Evolutionary conservation across 768 basidiomycete species (phyloP).

Genomic region (Collybiopsis luxurians): DNA sequence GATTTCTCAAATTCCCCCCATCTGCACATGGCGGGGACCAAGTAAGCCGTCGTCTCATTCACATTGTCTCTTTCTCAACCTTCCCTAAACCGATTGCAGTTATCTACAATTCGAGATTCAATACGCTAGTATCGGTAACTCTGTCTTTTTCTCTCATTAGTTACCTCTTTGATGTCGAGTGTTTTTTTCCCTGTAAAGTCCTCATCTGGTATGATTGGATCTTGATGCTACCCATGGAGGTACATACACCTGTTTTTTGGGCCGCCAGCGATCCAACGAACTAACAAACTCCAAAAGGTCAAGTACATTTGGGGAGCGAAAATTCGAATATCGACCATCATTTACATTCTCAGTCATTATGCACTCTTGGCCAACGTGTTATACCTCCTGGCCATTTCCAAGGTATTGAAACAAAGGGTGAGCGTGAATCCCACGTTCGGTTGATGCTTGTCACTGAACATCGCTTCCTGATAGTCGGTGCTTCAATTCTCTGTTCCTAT

Average conservation of each 20-base stretch:
- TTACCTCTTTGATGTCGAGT: not conserved
- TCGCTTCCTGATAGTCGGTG: not conserved
- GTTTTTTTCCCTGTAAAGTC: not conserved
- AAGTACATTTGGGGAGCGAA: slow-evolving; percentile 21
- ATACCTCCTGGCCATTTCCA: slow-evolving; percentile 20
- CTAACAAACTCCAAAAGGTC: not conserved
- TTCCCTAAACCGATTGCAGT: no score
- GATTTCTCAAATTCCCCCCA: not conserved
- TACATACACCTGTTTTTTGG: not conserved
- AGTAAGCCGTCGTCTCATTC: not conserved
- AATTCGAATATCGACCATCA: slow-evolving; percentile 18
- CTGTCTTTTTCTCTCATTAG: not conserved
- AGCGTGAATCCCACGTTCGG: no score
- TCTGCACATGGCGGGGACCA: not conserved
- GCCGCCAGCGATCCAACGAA: not conserved
- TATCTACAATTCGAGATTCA: slow-evolving; percentile 3
- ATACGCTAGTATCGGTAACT: slow-evolving; percentile 5
- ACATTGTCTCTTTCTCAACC: no score
- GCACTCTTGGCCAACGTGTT: slow-evolving; percentile 24
- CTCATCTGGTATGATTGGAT: slow-evolving; percentile 21
- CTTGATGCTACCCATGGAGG: slow-evolving; percentile 22
- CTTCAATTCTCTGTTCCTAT: not conserved
- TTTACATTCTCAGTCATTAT: slow-evolving; percentile 26
- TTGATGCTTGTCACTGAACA: no score
- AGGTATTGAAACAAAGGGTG: slow-evolving; percentile 14